Evolutionary conservation across 768 basidiomycete genomes (phyloP), one percentile per base, ranked within the genome.

Genomic region (Naematelia aurantialba): DNA sequence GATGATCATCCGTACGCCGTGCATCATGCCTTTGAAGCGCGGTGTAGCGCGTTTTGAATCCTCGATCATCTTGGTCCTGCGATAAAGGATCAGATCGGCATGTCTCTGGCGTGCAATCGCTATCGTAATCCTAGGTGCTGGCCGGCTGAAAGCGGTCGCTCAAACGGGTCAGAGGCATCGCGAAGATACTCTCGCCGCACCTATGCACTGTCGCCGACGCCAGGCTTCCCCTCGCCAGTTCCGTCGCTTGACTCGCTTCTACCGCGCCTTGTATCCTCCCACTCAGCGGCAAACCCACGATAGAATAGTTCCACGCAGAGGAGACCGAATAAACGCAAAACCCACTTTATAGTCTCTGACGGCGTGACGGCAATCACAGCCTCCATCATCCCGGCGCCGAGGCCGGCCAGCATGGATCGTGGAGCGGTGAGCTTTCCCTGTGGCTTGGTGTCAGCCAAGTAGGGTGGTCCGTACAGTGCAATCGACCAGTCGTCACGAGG

Each of bases 321-420:
- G n/a, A n/a, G n/a, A n/a, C n/a, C n/a, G n/a, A n/a, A n/a, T n/a
- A n/a, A n/a, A n/a, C n/a, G n/a, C 29, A 21, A 1, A 34, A 78
- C 88, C 44, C 49, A 93, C 94, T 99, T 99, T 81, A 98, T 96
- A 0, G 94, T 98, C 76, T 99, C 92, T 17, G 89, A 91, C 2
- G 92, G 92, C 0, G 92, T 96, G 4, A 97, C 92, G 1, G 92
- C 92, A 55, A 94, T 83, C 24, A 93, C 74, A 0, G 92, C 89
- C 74, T 96, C 92, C 69, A 80, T 86, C 85, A 91, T 84, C 1
- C 92, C 92, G 1, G 92, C 92, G 46, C 72, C 78, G 13, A 80
- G 65, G 14, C 79, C 79, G 13, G 79, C 79, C 73, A 68, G 45
- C 55, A 61, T 57, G 2, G 60, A 92, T 24, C 85, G 79, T 11